Conservation (phyloP, 2,329 filamentous ascomycete species). For the Xylaria sp. region DNA sequence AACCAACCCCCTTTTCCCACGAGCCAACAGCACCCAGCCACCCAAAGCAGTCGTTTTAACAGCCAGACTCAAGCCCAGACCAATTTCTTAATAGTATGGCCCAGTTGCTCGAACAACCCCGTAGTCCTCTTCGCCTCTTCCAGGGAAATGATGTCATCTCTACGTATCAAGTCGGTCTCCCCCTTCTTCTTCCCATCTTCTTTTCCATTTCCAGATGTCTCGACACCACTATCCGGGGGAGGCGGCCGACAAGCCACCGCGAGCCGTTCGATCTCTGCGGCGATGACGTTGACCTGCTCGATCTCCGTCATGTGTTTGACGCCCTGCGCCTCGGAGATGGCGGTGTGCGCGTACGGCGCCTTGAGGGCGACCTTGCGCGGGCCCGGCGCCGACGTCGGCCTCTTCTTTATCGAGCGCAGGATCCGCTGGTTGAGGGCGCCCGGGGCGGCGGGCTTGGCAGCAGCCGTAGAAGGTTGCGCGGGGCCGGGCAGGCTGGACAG, state of each 20-base stretch:
- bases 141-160: conserved; percentile 80
- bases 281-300: conserved; percentile 71
- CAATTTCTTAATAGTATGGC: conserved; percentile 91
- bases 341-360: conserved; percentile 64
- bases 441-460: conserved; percentile 37
- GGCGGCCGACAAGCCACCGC: conserved; percentile 61
- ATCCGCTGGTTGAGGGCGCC: conserved; percentile 42
- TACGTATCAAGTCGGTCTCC: conserved; percentile 56
- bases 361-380: conserved; percentile 64
- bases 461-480: conserved; percentile 43
- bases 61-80: conserved; percentile 76
- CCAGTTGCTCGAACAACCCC: conserved; percentile 84
- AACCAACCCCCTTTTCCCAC: conserved; percentile 16
- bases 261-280: conserved; percentile 78
- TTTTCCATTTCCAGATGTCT: conserved; percentile 36
- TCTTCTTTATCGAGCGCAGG: conserved; percentile 39
- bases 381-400: conserved; percentile 46
- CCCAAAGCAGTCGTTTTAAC: not conserved
- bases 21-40: not conserved
- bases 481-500: conserved; percentile 66
- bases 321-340: conserved; percentile 62
- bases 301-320: conserved; percentile 61
- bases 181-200: conserved; percentile 31
- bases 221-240: conserved; percentile 37
- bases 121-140: conserved; percentile 89